Evolutionary conservation across 2,329 filamentous ascomycete genomes (phyloP), one percentile per base, ranked within the genome.

Genomic region (Fusarium humuli): DNA sequence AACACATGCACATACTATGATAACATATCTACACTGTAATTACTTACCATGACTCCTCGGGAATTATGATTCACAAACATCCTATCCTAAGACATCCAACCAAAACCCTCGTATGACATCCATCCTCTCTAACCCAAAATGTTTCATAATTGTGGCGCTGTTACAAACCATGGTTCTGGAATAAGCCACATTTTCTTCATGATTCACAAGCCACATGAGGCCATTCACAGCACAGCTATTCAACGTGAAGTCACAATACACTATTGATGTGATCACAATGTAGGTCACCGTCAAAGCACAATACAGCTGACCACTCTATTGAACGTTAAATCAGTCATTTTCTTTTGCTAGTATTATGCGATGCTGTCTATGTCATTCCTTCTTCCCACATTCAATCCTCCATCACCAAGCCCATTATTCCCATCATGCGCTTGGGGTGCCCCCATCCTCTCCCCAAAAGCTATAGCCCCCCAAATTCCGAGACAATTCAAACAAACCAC

Each of bases 401-500:
- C 25, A 57, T 54, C 57, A 47, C 49, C 49, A 45, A 55, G 62
- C 50, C 46, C 50, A 64, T 47, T 40, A 13, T 40, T 49, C 67
- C 67, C 48, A 47, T 61, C 53, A 50, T 65, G 44, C 55, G 47
- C 57, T 53, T 52, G 29, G 29, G 29, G 29, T 30, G 29, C 34
- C 34, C 18, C 18, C 18, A 37, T 37, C 41, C 34, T 41, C 40
- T 45, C 47, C 23, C 27, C 30, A 32, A 61, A 41, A 23, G 56
- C 34, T n/a, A 18, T 37, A 37, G 50, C 58, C 57, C 57, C 57
- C 57, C 52, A 65, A 65, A 70, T 67, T 67, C 59, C 48, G 64
- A 75, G 66, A 72, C 62, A 72, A 71, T 59, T 44, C 34, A 59
- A 60, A 64, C 59, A 65, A 63, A 60, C 65, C 58, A 63, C 57